Base-by-base conservation (phyloP, 192 early-diverging fungal genomes). In the Backusella morwellensis region DNA sequence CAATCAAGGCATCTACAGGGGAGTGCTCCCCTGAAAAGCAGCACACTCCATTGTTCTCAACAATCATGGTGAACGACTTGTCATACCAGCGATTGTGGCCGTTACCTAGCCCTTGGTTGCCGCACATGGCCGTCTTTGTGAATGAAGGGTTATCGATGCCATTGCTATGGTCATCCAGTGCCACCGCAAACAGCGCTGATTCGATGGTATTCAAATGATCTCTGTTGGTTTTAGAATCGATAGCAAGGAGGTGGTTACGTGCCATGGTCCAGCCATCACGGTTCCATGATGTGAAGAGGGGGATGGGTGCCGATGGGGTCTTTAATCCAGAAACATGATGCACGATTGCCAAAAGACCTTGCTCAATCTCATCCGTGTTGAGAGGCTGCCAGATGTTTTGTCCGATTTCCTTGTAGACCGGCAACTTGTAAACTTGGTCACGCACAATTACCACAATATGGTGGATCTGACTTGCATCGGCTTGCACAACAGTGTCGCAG, bases 71-170 rank as follows among this genome's bases (percentile, higher is more conserved):
- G 21, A 93, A 70, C 7, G 86, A 86, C 80, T 95, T 97, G 82
- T 97, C 96, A 75, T 92, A 95, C 96, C 96, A 97, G 8, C 96
- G 87, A 80, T 97, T 97, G 82, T 89, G 91, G 2, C 93, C 95
- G 26, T 81, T 82, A 11, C 78, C 78, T 26, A 85, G 73, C 1
- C 87, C 89, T 77, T 93, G 90, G 52, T 81, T 35, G 2, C 81
- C 81, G 19, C 71, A 78, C 76, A 93, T 89, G 7, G 78, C 83
- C 71, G 82, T 86, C 44, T 86, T 80, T 40, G 77, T 71, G 66
- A 83, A 85, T 8, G 80, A 75, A 29, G 81, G 70, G 44, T 82
- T 72, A 63, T 81, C 70, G 0, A 35, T n/a, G 11, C 86, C 85
- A 21, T 84, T 77, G 36, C 76, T 79, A 69, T 87, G 88, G 63